These are phyloP conservation scores for Yarrowia bubula DNA, from an alignment of 805 yeast species.

Conservation along the genomic window DNA sequence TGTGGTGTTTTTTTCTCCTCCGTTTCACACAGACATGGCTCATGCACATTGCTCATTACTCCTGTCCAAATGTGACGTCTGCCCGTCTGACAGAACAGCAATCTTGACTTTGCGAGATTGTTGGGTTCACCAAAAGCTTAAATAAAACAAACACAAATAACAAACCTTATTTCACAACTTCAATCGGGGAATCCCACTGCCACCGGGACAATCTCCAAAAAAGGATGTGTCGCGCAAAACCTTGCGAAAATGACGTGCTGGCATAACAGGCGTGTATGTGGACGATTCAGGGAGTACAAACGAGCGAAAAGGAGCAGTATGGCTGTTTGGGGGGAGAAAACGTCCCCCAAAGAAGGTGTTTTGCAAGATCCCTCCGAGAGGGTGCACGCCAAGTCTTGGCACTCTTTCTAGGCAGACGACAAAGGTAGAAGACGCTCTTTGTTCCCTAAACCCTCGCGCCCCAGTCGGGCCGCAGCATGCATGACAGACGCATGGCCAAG, in stretches of 20 bases:
- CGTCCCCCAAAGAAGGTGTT: background rate
- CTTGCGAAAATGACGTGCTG: no score
- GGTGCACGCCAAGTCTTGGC: slow-evolving; percentile 6
- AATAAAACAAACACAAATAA: background rate
- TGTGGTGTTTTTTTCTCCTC: no score
- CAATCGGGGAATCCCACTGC: background rate
- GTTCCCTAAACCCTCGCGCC: slow-evolving; percentile 1
- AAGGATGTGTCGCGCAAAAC: background rate
- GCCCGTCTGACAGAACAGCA: background rate
- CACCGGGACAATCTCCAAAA: background rate
- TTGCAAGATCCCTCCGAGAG: background rate
- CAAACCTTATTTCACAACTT: background rate
- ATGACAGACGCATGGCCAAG: background rate
- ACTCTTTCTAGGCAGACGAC: background rate
- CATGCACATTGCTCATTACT: background rate
- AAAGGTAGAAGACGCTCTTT: background rate
- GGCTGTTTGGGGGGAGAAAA: no score
- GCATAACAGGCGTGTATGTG: no score
- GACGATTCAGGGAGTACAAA: no score
- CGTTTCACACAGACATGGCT: no score
- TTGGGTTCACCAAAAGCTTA: background rate
- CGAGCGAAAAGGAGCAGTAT: no score
- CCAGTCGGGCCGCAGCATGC: slow-evolving; percentile 18
- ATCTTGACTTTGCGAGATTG: slow-evolving; percentile 10
- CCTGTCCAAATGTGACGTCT: background rate